Conservation (phyloP, 73 alveolate species). For the Paraurostyla sp. region DNA sequence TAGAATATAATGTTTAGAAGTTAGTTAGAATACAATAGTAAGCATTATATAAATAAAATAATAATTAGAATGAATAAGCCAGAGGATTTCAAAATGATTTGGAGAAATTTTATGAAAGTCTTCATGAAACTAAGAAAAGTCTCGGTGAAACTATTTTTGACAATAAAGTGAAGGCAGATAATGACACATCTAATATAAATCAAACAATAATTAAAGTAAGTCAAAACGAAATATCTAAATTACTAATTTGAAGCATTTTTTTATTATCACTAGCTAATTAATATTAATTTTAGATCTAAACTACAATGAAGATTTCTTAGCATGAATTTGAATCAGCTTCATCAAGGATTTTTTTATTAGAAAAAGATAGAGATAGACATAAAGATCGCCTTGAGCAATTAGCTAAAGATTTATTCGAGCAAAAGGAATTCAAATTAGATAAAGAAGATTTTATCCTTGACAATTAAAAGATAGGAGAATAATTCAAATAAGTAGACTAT, state of each 20-base stretch:
- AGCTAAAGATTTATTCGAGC: not conserved
- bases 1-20: not conserved
- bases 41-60: not conserved
- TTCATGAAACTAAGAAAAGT: not conserved
- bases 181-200: not conserved
- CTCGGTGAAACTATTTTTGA: constrained; percentile 1
- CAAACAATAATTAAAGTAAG: constrained; percentile 16
- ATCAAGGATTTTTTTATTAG: not conserved
- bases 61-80: not conserved
- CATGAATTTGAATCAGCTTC: constrained; percentile 20
- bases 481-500: not conserved
- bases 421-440: constrained; percentile 1
- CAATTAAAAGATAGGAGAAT: not conserved
- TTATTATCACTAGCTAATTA: no score
- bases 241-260: no score
- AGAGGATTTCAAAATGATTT: constrained; percentile 13
- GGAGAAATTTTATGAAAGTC: constrained; percentile 19
- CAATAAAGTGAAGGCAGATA: not conserved
- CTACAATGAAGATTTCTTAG: constrained; percentile 9
- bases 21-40: not conserved
- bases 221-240: no score
- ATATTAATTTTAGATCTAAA: not conserved
- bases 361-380: constrained; percentile 19
- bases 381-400: not conserved
- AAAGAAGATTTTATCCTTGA: not conserved